Conservation (phyloP, 148 eudicot species). For the Rhododendron kiyosumense region DNA sequence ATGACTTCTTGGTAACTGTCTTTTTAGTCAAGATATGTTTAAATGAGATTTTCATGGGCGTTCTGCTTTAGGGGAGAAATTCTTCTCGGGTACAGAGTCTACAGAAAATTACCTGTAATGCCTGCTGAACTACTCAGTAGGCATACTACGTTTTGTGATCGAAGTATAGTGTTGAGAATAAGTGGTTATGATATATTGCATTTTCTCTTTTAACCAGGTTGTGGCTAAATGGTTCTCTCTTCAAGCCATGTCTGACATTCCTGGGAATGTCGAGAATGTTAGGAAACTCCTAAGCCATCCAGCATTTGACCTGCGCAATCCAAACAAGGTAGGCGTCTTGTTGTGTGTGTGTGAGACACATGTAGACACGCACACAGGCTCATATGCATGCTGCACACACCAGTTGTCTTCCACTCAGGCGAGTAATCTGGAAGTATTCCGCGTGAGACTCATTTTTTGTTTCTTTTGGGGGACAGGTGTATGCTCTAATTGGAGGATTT, state of each 20-base stretch:
- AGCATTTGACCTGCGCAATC: slow-evolving; percentile 89
- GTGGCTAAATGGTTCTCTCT: slow-evolving; percentile 93
- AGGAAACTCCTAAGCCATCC: slow-evolving; percentile 75
- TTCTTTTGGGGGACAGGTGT: slow-evolving; percentile 45
- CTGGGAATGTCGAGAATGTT: slow-evolving; percentile 88
- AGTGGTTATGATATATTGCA: background rate
- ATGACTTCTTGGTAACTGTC: slow-evolving; percentile 67
- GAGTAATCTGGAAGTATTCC: background rate
- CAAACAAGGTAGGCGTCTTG: slow-evolving; percentile 66
- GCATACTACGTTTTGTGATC: background rate
- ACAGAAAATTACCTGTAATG: background rate
- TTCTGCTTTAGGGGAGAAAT: background rate
- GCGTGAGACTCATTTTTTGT: background rate
- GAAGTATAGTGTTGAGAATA: background rate
- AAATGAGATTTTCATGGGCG: background rate
- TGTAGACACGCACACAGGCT: background rate
- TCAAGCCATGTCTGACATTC: slow-evolving; percentile 80
- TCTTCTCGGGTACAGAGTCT: background rate
- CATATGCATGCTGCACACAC: background rate
- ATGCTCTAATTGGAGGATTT: slow-evolving; percentile 81
- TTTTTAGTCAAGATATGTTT: background rate
- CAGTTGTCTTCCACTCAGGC: background rate
- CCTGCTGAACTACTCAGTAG: background rate
- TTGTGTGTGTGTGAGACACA: background rate
- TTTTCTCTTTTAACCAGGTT: slow-evolving; percentile 41